Percentiles rank a stretch among this genome's conserved stretches.
Conservation (phyloP, 192 early-diverging fungal genomes). For the Piromyces finnis region DNA sequence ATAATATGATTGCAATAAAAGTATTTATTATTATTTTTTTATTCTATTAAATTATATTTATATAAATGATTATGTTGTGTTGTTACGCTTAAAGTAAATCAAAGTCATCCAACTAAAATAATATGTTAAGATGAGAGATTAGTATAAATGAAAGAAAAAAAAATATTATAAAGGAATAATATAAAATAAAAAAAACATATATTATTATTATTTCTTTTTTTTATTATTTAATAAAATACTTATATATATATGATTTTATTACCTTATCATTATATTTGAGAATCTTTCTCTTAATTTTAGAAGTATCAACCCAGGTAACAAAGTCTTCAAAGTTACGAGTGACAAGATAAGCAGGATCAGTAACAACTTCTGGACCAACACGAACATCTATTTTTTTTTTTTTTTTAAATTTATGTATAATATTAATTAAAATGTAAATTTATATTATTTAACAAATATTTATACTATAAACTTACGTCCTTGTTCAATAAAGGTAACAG, state of each 20-base stretch:
- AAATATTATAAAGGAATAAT: not conserved
- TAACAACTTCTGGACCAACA: constrained; percentile 76
- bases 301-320: constrained; percentile 95
- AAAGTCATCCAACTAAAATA: constrained; percentile 64
- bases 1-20: too few relatives aligned
- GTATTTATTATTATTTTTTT: too few relatives aligned
- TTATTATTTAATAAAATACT: too few relatives aligned
- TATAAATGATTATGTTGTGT: too few relatives aligned
- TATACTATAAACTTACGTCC: constrained; percentile 22
- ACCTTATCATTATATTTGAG: constrained; percentile 82
- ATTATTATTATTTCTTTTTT: too few relatives aligned
- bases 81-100: constrained; percentile 49
- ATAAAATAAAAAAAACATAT: not conserved
- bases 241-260: not conserved
- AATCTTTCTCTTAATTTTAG: constrained; percentile 92
- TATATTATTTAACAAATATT: too few relatives aligned
- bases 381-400: too few relatives aligned
- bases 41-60: too few relatives aligned
- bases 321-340: constrained; percentile 86
- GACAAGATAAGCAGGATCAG: constrained; percentile 76
- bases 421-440: too few relatives aligned
- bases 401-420: too few relatives aligned
- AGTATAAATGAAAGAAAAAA: not conserved
- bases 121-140: not conserved
- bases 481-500: constrained; percentile 79